Base-by-base conservation (phyloP, 2,329 filamentous ascomycete species). In the Claviceps spartinae region DNA sequence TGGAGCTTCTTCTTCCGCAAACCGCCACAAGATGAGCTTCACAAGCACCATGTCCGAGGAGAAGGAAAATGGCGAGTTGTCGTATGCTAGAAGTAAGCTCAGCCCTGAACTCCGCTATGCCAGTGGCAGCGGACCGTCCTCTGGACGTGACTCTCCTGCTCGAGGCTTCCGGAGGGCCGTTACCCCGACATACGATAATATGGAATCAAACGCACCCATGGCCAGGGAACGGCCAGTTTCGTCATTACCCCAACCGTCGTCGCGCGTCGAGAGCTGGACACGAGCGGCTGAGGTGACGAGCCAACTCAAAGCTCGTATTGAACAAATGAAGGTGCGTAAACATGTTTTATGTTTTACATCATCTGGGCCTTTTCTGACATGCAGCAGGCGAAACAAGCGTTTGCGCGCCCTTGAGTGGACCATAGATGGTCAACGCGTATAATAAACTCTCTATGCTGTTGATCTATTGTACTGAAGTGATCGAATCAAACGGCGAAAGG, bases 221-320 rank as follows among this genome's bases (percentile, higher is more conserved):
- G 54, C 61, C 46, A 55, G 61, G 55, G 60, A 70, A 47, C 62
- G 68, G 4, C 66, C 66, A 0, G 61, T 61, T 43, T 69, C 68
- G 18, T 63, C 65, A 9, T 58, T 69, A 13, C 66, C 67, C 4
- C 66, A 67, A 22, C 61, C 67, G 4, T 54, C 62, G 61, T 22
- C 65, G 65, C 34, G 67, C 2, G 66, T 63, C 2, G 93, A 98
- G 71, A 97, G 90, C 65, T 98, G 93, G 93, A 94, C 90, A 72
- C 78, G 93, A 59, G 93, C 93, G 18, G 93, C 93, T 2, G 93
- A 98, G 72, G 93, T 98, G 53, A 98, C 93, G 51, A 96, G 90
- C 68, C 93, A 96, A 67, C 69, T 98, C 62, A 98, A 97, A 73
- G 89, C 91, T 50, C 82, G 93, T 65, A 98, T 98, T 67, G 93